Evolutionary conservation across 2,329 filamentous ascomycete species (phyloP), one percentile per base, ranked within the genome.

Genomic region (Venturia effusa): DNA sequence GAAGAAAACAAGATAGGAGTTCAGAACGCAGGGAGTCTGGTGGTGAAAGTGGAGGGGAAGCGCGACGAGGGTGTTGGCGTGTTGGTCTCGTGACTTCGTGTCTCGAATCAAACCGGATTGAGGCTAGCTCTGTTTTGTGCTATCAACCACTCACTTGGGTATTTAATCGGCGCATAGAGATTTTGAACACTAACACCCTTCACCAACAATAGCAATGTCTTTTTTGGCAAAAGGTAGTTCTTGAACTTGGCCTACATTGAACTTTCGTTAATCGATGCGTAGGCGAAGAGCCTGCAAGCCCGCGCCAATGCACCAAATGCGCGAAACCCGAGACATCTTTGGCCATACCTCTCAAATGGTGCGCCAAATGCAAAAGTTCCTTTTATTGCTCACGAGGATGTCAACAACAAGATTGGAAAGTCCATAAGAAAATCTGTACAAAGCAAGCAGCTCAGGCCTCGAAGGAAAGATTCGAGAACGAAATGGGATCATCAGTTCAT

Each of bases 381-480:
- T 71, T 67, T 32, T 84, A 84, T 71, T 85, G 82, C 74, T 80
- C 79, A 51, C 74, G 74, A 30, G 75, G 78, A 41, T 84, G 82
- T 71, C 78, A 84, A 69, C 80, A 78, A 66, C 68, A 70, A 1
- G 75, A 83, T 68, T 84, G 79, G 79, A 80, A 80, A 67, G 32
- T 19, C 2, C 81, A 84, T 70, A 80, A 80, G 68, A 76, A 75
- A 65, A 66, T 69, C 10, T 83, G 80, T 70, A 68, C 67, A 57
- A 72, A 69, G 66, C 66, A 37, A 69, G 66, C 68, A 61, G 67
- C 24, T 19, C 45, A 54, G 19, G 65, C 19, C 45, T 62, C 62
- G 64, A 66, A 45, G 15, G 40, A 27, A 10, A 40, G 5, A n/a
- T 4, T 30, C 2, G n/a, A 61, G 65, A 59, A 17, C 39, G 59